Evolutionary conservation across 306 rosid species (phyloP).

Genomic region (Vigna angularis): DNA sequence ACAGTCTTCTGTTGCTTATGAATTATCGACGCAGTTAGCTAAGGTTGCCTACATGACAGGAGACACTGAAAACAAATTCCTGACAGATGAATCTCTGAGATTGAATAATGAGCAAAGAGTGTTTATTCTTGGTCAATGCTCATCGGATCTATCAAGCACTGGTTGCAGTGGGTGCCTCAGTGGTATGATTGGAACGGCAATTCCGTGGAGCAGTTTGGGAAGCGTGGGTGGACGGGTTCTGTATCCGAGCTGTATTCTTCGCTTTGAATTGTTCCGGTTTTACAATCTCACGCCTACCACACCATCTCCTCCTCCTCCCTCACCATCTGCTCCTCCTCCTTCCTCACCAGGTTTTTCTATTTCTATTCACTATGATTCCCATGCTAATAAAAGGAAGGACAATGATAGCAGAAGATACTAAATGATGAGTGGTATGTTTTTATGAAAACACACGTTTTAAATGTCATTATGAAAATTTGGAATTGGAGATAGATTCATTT

Average conservation of each 20-base stretch:
- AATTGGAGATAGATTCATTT: too few relatives aligned
- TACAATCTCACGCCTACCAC: background rate
- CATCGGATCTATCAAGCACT: background rate
- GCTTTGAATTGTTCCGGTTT: conserved; percentile 28
- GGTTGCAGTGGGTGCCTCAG: background rate
- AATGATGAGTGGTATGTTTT: too few relatives aligned
- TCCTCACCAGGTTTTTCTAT: background rate
- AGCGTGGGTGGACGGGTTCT: conserved; percentile 3
- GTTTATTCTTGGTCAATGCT: background rate
- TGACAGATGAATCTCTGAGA: background rate
- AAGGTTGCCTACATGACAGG: background rate
- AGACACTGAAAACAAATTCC: background rate
- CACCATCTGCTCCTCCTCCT: too few relatives aligned
- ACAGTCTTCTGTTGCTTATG: background rate
- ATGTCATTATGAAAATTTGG: too few relatives aligned
- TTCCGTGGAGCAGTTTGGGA: background rate
- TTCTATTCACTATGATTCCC: background rate
- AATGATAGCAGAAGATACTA: too few relatives aligned
- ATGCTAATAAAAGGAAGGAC: too few relatives aligned
- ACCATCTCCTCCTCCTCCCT: too few relatives aligned
- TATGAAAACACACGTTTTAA: too few relatives aligned
- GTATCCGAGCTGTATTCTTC: conserved; percentile 17
- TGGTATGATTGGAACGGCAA: background rate
- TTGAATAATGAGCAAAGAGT: background rate
- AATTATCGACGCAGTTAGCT: background rate